Base-by-base conservation (phyloP, 192 early-diverging fungal species). In the Fimicolochytrium jonesii region DNA sequence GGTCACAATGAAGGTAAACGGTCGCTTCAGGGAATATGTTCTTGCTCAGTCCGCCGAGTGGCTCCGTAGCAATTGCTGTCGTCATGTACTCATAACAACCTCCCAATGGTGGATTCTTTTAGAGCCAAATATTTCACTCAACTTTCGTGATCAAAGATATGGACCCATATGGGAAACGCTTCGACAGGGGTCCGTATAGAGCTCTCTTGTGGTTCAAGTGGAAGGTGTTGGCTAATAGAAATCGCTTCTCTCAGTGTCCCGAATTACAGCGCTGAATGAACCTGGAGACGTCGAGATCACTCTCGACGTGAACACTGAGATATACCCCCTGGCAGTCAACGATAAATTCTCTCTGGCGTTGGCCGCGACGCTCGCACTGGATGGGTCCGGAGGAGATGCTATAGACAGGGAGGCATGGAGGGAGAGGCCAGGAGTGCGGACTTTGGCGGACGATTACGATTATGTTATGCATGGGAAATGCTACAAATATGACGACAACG, bases 401-500 rank as follows among this genome's bases (percentile, higher is more conserved):
- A 29, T 33, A 2, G 83, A 78, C 35, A 73, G 75, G 56, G 87
- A 88, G 56, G 72, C 77, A 29, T 92, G 90, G 90, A 72, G 85
- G 39, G 82, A 85, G 60, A 54, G 25, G 4, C 42, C 49, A 18
- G 71, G 55, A 59, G 65, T 55, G 46, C 77, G 71, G 44, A 66
- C 73, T 29, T 69, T 99, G 63, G 92, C 91, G 4, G 95, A 99
- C 49, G 91, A 96, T 33, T 99, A 91, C 71, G 95, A 99, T 35
- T 99, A 99, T 71, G 95, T 99, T 22, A 97, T 96, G 94, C 92
- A 88, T 73, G 96, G 96, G 45, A 92, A 93, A 69, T 90, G 95
- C 20, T 99, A 94, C 79, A 86, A 92, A 71, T 97, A 88, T 64
- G 94, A 97, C 50, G 93, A 99, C 56, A 75, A 80, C 28, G 79